Evolutionary conservation across 73 alveolate species (phyloP).

Genomic region (Paramecium primaurelia): DNA sequence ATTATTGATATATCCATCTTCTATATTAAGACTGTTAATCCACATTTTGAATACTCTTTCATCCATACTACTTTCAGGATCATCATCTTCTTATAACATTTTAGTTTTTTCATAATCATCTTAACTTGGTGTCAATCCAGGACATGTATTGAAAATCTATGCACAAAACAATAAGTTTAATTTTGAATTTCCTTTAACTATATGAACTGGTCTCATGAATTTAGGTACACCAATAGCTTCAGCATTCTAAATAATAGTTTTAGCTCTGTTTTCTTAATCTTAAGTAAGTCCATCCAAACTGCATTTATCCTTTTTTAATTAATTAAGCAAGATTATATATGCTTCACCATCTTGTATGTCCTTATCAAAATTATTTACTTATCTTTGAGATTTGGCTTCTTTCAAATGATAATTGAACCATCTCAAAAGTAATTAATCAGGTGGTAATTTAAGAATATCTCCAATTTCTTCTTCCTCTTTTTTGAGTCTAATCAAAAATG

Average conservation of each 20-base stretch:
- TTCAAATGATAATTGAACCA: conserved; percentile 94
- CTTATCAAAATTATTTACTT: conserved; percentile 76
- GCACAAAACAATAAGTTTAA: conserved; percentile 91
- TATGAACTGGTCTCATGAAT: conserved; percentile 81
- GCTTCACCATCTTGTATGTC: conserved; percentile 69
- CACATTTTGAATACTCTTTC: conserved; percentile 96
- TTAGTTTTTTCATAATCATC: conserved; percentile 83
- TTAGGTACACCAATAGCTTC: conserved; percentile 85
- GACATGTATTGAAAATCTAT: conserved; percentile 88
- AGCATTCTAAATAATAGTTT: conserved; percentile 74
- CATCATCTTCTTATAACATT: conserved; percentile 80
- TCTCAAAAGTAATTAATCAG: conserved; percentile 88
- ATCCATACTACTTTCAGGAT: conserved; percentile 92
- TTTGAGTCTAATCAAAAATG: conserved; percentile 86
- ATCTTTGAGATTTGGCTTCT: conserved; percentile 75
- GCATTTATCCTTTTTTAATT: conserved; percentile 78
- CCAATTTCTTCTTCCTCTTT: conserved; percentile 90
- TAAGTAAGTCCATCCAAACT: conserved; percentile 73
- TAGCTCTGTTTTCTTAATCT: conserved; percentile 81
- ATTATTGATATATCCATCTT: conserved; percentile 79
- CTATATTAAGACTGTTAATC: conserved; percentile 89
- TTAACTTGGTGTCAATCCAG: conserved; percentile 89
- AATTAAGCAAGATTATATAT: conserved; percentile 73
- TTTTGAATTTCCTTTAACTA: conserved; percentile 82
- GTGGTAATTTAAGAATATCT: conserved; percentile 85